Conservation (phyloP, 2,329 filamentous ascomycete genomes). For the Diplodia intermedia region DNA sequence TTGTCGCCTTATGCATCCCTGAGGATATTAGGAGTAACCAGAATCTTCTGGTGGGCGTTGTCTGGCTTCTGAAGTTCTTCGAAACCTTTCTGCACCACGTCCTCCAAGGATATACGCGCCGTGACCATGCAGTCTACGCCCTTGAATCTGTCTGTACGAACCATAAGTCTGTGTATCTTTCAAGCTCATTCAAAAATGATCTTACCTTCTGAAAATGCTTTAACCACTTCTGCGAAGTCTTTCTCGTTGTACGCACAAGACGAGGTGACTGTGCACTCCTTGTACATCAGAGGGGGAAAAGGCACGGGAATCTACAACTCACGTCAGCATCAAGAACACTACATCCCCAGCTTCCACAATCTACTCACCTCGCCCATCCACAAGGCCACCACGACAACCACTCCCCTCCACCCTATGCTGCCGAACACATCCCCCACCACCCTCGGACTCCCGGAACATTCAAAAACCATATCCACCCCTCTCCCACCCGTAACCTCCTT, state of each 20-base stretch:
- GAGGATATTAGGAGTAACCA: slow-evolving; percentile 52
- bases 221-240: slow-evolving; percentile 45
- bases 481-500: slow-evolving; percentile 48
- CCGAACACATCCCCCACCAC: slow-evolving; percentile 44
- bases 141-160: slow-evolving; percentile 41
- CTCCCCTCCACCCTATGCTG: slow-evolving; percentile 41
- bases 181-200: background rate
- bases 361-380: slow-evolving; percentile 44
- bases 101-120: slow-evolving; percentile 61
- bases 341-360: no score
- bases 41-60: slow-evolving; percentile 68
- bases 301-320: slow-evolving; percentile 42
- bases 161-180: background rate
- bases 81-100: slow-evolving; percentile 65
- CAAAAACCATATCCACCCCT: slow-evolving; percentile 66
- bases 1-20: background rate
- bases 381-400: slow-evolving; percentile 45
- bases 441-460: slow-evolving; percentile 61
- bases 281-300: slow-evolving; percentile 38
- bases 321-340: background rate
- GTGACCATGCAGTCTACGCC: slow-evolving; percentile 63
- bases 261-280: slow-evolving; percentile 43
- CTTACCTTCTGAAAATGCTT: slow-evolving; percentile 44
- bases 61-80: slow-evolving; percentile 64
- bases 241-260: slow-evolving; percentile 44